Conservation (phyloP, 2,329 filamentous ascomycete genomes). For the Stachybotrys chartarum region DNA sequence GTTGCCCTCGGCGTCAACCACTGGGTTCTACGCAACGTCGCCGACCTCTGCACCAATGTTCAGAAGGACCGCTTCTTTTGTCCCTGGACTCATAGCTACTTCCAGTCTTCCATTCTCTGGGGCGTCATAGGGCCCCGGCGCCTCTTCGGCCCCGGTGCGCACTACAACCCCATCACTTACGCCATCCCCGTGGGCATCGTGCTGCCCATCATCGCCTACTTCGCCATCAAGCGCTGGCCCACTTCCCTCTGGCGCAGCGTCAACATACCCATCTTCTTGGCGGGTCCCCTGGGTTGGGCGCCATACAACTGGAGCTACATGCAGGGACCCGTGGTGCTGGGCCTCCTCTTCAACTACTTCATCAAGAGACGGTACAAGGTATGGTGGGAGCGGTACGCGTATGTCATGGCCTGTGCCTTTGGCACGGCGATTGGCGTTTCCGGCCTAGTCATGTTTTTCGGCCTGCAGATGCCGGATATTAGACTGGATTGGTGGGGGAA, state of each 20-base stretch:
- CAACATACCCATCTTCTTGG: conserved; percentile 14
- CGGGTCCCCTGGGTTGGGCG: conserved; percentile 15
- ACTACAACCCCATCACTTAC: conserved; percentile 12
- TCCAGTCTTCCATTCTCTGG: conserved; percentile 60
- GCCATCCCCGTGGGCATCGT: conserved; percentile 9
- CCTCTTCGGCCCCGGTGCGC: conserved; percentile 38
- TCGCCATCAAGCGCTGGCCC: conserved; percentile 10
- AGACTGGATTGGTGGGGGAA: conserved; percentile 17
- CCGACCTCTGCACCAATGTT: conserved; percentile 44
- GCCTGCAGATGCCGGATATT: conserved; percentile 11
- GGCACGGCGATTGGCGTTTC: conserved; percentile 17
- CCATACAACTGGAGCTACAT: conserved; percentile 19
- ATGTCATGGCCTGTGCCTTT: conserved; percentile 17
- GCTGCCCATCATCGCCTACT: conserved; percentile 12
- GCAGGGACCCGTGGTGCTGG: conserved; percentile 13
- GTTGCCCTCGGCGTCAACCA: conserved; percentile 54
- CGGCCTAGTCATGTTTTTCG: conserved; percentile 17
- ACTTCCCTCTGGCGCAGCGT: conserved; percentile 12
- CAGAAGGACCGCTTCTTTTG: conserved; percentile 46
- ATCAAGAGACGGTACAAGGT: conserved; percentile 13
- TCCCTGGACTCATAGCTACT: conserved; percentile 41
- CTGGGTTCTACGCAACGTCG: conserved; percentile 49
- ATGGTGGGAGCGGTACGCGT: conserved; percentile 21
- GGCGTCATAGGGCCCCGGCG: conserved; percentile 59
- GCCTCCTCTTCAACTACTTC: conserved; percentile 16